Evolutionary conservation across 352 stramenopile genomes (phyloP).

Genomic region (Saprolegnia parasitica): DNA sequence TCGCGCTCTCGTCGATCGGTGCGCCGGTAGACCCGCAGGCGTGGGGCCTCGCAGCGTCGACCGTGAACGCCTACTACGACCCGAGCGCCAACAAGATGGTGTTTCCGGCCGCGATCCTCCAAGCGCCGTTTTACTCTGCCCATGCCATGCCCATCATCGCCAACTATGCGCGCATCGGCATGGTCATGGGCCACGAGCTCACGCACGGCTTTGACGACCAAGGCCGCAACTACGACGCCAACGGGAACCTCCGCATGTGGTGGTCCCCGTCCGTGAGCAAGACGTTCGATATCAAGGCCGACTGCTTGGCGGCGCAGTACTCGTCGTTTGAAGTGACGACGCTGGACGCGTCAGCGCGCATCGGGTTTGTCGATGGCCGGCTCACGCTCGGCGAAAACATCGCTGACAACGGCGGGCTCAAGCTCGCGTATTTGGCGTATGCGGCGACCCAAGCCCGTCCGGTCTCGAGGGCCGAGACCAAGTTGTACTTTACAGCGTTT

Average conservation of each 20-base stretch:
- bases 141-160: constrained; percentile 73
- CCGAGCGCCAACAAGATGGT: constrained; percentile 69
- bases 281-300: constrained; percentile 28
- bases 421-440: constrained; percentile 46
- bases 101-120: constrained; percentile 77
- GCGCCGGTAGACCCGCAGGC: constrained; percentile 43
- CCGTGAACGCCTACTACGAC: constrained; percentile 85
- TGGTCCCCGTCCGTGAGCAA: constrained; percentile 41
- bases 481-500: constrained; percentile 33
- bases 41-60: constrained; percentile 89
- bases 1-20: constrained; percentile 36
- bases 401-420: constrained; percentile 57
- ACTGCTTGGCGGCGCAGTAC: constrained; percentile 30
- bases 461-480: constrained; percentile 15
- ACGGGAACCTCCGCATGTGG: constrained; percentile 71
- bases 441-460: constrained; percentile 7
- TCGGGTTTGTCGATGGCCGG: constrained; percentile 51
- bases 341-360: neutral
- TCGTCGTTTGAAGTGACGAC: constrained; percentile 7
- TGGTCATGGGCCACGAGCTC: constrained; percentile 80
- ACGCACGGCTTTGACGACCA: constrained; percentile 91
- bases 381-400: constrained; percentile 72
- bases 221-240: constrained; percentile 52
- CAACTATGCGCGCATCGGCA: constrained; percentile 90
- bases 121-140: constrained; percentile 70